Conservation (phyloP, 2,329 filamentous ascomycete species). For the Penicillium concentricum region DNA sequence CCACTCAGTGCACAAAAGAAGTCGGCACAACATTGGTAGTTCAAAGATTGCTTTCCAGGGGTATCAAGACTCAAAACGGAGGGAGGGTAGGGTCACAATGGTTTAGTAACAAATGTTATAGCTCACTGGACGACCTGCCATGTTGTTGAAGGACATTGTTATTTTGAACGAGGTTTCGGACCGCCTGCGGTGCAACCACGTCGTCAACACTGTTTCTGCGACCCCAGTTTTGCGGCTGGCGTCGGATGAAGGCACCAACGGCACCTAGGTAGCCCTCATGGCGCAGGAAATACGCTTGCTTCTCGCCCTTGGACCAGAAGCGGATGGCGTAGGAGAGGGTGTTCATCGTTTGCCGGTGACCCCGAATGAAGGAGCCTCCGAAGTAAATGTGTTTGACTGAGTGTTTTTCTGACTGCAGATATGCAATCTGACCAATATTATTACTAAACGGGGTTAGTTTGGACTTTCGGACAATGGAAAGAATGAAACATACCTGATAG, state of each 20-base stretch:
- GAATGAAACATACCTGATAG: constrained; percentile 61
- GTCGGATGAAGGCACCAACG: constrained; percentile 89
- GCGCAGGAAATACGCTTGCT: constrained; percentile 92
- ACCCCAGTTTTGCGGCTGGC: constrained; percentile 89
- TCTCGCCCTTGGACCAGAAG: constrained; percentile 92
- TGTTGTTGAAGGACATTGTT: constrained; percentile 12
- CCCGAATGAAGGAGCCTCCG: constrained; percentile 92
- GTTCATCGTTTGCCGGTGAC: constrained; percentile 96
- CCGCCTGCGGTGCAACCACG: constrained; percentile 28
- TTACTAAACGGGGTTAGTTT: constrained; percentile 59
- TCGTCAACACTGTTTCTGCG: constrained; percentile 73
- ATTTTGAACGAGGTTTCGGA: constrained; percentile 20
- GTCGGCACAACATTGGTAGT: background rate
- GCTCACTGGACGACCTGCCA: constrained; percentile 14
- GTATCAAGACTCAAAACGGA: constrained; percentile 4
- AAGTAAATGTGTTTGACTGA: constrained; percentile 92
- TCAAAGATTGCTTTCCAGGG: constrained; percentile 2
- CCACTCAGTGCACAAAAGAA: background rate
- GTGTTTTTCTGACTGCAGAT: constrained; percentile 95
- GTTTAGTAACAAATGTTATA: constrained; percentile 1
- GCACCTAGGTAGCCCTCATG: constrained; percentile 95
- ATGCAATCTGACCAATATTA: constrained; percentile 97
- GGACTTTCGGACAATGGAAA: constrained; percentile 3
- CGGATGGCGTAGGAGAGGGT: constrained; percentile 95
- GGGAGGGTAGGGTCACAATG: background rate